A percentile compares a stretch with the other conserved stretches of the same genome.
Conservation (phyloP, 805 yeast species). For the Zygosaccharomyces lentus region DNA sequence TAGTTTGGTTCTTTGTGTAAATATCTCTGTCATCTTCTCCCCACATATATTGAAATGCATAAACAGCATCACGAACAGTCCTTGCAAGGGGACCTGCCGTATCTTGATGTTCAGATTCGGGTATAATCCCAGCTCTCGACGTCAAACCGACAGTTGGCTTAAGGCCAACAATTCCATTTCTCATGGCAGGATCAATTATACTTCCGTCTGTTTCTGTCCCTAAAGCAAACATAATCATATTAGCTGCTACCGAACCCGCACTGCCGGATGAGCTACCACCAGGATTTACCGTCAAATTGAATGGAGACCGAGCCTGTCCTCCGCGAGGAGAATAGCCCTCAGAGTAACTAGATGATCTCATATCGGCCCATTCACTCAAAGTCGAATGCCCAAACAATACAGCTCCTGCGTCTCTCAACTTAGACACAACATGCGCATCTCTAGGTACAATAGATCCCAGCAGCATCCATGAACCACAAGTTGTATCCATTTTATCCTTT, state of each 20-base stretch:
- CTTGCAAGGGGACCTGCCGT: slow-evolving; percentile 30
- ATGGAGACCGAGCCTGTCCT: slow-evolving; percentile 31
- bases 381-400: slow-evolving; percentile 31
- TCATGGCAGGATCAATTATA: slow-evolving; percentile 29
- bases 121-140: slow-evolving; percentile 29
- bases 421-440: slow-evolving; percentile 29
- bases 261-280: slow-evolving; percentile 34
- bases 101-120: slow-evolving; percentile 33
- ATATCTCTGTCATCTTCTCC: slow-evolving; percentile 28
- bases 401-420: slow-evolving; percentile 31
- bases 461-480: slow-evolving; percentile 26
- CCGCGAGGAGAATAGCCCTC: slow-evolving; percentile 33
- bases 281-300: slow-evolving; percentile 27
- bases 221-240: slow-evolving; percentile 29
- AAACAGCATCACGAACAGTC: slow-evolving; percentile 29
- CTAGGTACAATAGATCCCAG: slow-evolving; percentile 31
- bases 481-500: slow-evolving; percentile 28
- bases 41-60: slow-evolving; percentile 31
- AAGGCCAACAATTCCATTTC: slow-evolving; percentile 30
- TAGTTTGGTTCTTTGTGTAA: slow-evolving; percentile 28
- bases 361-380: slow-evolving; percentile 33
- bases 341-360: slow-evolving; percentile 27
- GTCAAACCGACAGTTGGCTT: slow-evolving; percentile 33
- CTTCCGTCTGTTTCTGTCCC: slow-evolving; percentile 34
- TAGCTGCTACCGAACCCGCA: slow-evolving; percentile 30